Evolutionary conservation across 805 yeast species (phyloP), one percentile per base, ranked within the genome.

Genomic region (Saccharomycopsis fibuligera): DNA sequence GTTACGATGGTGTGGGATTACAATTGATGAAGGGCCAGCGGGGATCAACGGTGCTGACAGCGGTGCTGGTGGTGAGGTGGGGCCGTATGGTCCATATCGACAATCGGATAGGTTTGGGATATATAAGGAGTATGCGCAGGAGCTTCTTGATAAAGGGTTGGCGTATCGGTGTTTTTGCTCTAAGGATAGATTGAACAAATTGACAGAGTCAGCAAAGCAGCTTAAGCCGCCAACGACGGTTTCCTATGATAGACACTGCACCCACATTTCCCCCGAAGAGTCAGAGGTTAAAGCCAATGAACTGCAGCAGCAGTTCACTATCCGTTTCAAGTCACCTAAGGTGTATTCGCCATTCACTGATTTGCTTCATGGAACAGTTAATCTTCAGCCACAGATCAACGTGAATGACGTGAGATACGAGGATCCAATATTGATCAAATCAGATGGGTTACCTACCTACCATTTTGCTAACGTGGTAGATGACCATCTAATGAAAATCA

Each of bases 391-490:
- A 1, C 96, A 88, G 60, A 68, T 77, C 24, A 88, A 90, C 61
- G 59, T 63, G 23, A 64, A 63, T 17, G 96, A 89, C 63, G 69
- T 80, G 29, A 71, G 97, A 44, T 90, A 73, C 62, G 99, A 93
- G 59, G 99, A 93, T 62, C 88, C 88, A 25, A 86, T 93, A 9
- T 68, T 93, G 24, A 62, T 93, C 60, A 93, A 93, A 65, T 85
- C 96, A n/a, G 98, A 93, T 63, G 90, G 91, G 0, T 68, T 87
- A 52, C 99, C 99, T 23, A 93, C 99, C 0, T 93, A 93, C 58
- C 99, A 93, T 65, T 82, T 93, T 60, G 99, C 99, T 14, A 91
- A 87, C 59, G 96, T 93, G 5, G 78, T 93, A 2, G 99, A 93
- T 61, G 99, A 93, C 62, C 95, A 90, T 62, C 67, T 86, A 41